Conservation (phyloP, 1,284 basidiomycete species). For the Xerocomus amazonicus region DNA sequence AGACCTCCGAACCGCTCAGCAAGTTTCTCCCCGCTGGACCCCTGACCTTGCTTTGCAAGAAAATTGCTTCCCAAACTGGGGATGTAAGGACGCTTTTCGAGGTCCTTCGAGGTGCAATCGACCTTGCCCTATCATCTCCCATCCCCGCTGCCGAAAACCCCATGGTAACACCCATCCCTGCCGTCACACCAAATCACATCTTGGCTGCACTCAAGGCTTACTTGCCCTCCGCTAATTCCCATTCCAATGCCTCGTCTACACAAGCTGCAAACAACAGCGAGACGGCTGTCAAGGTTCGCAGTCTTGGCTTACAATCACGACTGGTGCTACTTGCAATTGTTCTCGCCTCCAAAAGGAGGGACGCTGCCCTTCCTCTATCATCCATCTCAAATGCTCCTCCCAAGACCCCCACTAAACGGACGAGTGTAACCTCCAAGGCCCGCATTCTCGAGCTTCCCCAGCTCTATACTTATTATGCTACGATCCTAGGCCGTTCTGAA, state of each 20-base stretch:
- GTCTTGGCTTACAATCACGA: conserved; percentile 68
- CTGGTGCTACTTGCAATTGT: conserved; percentile 61
- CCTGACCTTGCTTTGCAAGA: conserved; percentile 67
- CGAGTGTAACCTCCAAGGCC: conserved; percentile 30
- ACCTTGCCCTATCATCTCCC: conserved; percentile 47
- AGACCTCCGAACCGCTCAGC: conserved; percentile 36
- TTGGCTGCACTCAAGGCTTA: conserved; percentile 68
- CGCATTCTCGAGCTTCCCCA: conserved; percentile 52
- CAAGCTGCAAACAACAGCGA: conserved; percentile 50
- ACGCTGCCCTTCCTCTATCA: conserved; percentile 51
- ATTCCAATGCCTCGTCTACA: conserved; percentile 16
- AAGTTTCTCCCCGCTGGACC: conserved; percentile 61
- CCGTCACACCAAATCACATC: conserved; percentile 60
- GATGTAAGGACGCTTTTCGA: conserved; percentile 76
- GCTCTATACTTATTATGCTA: conserved; percentile 61
- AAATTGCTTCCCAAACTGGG: conserved; percentile 72
- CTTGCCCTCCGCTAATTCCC: conserved; percentile 45
- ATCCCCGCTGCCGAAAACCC: conserved; percentile 34
- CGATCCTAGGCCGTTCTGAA: conserved; percentile 54
- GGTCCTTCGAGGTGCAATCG: conserved; percentile 73
- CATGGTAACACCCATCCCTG: conserved; percentile 39
- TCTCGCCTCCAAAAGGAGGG: conserved; percentile 58
- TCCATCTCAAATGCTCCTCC: conserved; percentile 34
- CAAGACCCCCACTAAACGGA: conserved; percentile 55
- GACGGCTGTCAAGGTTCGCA: conserved; percentile 57